Evolutionary conservation across 345 rosid genomes (phyloP).

Genomic region (Microcos paniculata): DNA sequence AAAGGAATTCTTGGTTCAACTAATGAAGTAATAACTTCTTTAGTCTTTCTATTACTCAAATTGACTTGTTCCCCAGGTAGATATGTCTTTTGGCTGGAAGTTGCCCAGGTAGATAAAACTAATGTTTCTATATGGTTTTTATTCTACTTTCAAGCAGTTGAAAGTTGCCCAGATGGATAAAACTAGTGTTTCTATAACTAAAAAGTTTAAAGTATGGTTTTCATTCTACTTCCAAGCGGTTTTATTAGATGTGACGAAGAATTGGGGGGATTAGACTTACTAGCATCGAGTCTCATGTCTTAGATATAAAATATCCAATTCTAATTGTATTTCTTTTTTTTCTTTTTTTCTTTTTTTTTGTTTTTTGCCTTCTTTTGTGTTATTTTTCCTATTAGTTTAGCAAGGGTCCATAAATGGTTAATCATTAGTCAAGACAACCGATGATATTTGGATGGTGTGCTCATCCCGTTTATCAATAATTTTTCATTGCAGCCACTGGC

Average conservation of each 20-base stretch:
- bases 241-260: too few relatives aligned
- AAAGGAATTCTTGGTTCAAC: not conserved
- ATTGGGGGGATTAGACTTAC: not conserved
- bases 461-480: not conserved
- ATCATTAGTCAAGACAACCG: too few relatives aligned
- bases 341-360: not conserved
- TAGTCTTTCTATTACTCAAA: not conserved
- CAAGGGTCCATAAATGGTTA: not conserved
- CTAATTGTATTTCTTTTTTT: not conserved
- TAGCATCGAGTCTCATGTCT: not conserved
- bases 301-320: not conserved
- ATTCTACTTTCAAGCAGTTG: too few relatives aligned
- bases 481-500: constrained; percentile 73
- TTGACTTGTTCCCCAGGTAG: too few relatives aligned
- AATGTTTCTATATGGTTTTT: too few relatives aligned
- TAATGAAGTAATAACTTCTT: not conserved
- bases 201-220: not conserved
- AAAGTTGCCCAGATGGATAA: not conserved
- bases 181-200: not conserved
- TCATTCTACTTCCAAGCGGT: too few relatives aligned
- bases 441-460: not conserved
- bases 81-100: too few relatives aligned
- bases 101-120: too few relatives aligned
- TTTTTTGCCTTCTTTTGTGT: not conserved
- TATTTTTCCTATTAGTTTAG: not conserved